A percentile compares a stretch with the other conserved stretches of the same genome.
These are phyloP conservation scores for Fusarium tuaranense DNA, from an alignment of 2,329 filamentous ascomycete genomes.

Conservation along the genomic window DNA sequence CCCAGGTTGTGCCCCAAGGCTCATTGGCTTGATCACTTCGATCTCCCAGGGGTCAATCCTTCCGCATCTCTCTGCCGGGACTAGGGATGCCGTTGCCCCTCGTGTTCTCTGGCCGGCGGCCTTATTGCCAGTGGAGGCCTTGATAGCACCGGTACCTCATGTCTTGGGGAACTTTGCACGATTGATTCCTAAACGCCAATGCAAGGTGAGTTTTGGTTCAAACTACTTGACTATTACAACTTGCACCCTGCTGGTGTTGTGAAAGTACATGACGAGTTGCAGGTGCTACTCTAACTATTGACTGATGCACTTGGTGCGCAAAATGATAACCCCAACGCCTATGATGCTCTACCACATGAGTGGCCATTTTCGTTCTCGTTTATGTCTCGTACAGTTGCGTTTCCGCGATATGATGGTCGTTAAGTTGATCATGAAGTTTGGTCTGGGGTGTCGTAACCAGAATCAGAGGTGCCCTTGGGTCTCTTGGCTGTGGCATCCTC, in stretches of 20 bases:
- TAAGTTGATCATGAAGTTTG: conserved; percentile 24
- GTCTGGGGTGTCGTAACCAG: conserved; percentile 49
- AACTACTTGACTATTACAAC: background rate
- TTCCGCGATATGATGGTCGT: conserved; percentile 12
- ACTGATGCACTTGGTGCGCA: background rate
- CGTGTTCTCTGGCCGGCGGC: conserved; percentile 27
- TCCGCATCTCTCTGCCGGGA: conserved; percentile 13
- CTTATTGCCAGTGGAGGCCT: background rate
- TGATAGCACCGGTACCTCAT: background rate
- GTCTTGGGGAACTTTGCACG: background rate
- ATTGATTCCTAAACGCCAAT: background rate
- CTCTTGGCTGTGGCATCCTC: conserved; percentile 20
- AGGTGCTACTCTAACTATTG: background rate
- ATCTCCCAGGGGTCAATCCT: conserved; percentile 19
- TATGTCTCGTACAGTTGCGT: conserved; percentile 2
- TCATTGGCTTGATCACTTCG: conserved; percentile 9
- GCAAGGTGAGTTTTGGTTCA: background rate
- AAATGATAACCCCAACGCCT: conserved; percentile 23
- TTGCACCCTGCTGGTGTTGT: background rate
- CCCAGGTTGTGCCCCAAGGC: conserved; percentile 13
- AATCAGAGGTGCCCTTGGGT: conserved; percentile 48
- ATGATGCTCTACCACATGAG: background rate
- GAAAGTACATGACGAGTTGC: background rate
- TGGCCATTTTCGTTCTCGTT: background rate
- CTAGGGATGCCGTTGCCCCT: conserved; percentile 22